Base-by-base conservation (phyloP, 1,284 basidiomycete genomes). In the Tilletiaria anomala region DNA sequence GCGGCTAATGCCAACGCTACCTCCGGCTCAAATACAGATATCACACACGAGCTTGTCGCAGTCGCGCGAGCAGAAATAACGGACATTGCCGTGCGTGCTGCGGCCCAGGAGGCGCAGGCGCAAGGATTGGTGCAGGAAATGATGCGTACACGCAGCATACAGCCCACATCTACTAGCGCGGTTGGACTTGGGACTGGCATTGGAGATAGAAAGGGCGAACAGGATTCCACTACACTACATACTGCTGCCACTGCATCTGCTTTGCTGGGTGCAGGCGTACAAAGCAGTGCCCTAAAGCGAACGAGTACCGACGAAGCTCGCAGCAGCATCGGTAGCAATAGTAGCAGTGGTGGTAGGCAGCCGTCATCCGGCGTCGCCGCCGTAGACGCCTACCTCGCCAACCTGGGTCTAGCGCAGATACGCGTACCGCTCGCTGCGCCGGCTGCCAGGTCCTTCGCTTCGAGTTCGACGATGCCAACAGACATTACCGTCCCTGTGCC, bases 331-430 rank as follows among this genome's bases (percentile, higher is more conserved):
- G 36, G 23, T 4, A 26, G 23, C 21, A 37, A 37, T 37, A 22
- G 36, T 16, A 26, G 23, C 22, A 24, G 16, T 17, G 36, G 36
- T 2, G 36, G 20, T 5, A 18, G 16, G 15, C 29, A 16, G 6
- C 8, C 36, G 6, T 15, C 36, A 5, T 37, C 36, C 2, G 23
- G 29, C 18, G 36, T 22, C 21, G 24, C 36, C 36, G 36, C 51
- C 2, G 39, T 50, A 17, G 35, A 47, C 32, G 43, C 52, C 6
- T 52, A 53, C 32, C 46, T 57, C 11, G 40, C 45, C 19, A 45
- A 41, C 23, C 47, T 57, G 8, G 54, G 54, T 18, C 46, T 57
- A 12, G 48, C 47, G 29, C 54, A 57, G 22, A 54, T 57, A 14
- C 37, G n/a, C n/a, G n/a, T n/a, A n/a, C n/a, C n/a, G n/a, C n/a